Evolutionary conservation across 306 rosid species (phyloP), one percentile per base, ranked within the genome.

Genomic region (Dalbergia cochinchinensis): DNA sequence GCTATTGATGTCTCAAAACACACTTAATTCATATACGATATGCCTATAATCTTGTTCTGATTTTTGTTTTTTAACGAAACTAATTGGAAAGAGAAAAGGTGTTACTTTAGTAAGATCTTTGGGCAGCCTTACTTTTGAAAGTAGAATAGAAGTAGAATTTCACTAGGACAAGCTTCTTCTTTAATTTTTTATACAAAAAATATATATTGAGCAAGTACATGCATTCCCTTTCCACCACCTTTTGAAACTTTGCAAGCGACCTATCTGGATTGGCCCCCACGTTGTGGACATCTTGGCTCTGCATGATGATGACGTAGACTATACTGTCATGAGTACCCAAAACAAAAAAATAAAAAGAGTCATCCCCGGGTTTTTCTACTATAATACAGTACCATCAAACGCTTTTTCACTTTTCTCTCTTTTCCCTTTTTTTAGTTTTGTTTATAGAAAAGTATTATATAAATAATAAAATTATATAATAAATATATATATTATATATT

Each of bases 201-300:
- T 7, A 59, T 16, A 22, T 20, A 60, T 50, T 54, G 65, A 41
- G 69, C 35, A 34, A 71, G 76, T 83, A 78, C 80, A 72, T 72
- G 73, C 80, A 74, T 79, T 51, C 73, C 62, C 76, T 82, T 64
- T 81, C 65, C 13, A 54, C 76, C 15, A 71, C 60, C 81, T 77
- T 86, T 80, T 85, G 84, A 84, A 78, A 80, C 93, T 87, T 85
- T 85, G 67, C 70, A 84, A 72, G 87, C 78, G 67, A 84, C 67
- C 84, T 71, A 73, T 74, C 88, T 86, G 86, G 87, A 88, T 44
- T 67, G 84, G 82, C 90, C 90, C 90, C 90, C 87, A 76, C 81
- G 34, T 64, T 45, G 51, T 48, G 64, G 83, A 78, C 86, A 82
- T 71, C 80, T 84, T 74, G 65, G 65, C 86, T 47, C 42, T 42